A percentile compares a stretch with the other conserved stretches of the same genome.
These are phyloP conservation scores for Jaminaea rosea DNA, from an alignment of 1,284 basidiomycete genomes.

Conservation along the genomic window DNA sequence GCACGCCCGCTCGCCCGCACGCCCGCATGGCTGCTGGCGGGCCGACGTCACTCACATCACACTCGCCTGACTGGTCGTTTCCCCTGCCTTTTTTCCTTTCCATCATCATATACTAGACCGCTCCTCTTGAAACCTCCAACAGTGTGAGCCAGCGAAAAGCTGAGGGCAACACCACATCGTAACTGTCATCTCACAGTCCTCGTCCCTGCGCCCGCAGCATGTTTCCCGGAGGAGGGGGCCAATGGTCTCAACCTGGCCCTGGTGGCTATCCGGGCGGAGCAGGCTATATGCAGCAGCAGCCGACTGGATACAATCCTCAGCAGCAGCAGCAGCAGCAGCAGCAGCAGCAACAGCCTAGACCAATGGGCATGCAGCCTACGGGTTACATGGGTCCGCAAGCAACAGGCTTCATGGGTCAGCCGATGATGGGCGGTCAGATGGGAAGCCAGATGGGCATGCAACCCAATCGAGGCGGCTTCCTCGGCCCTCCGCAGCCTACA, in stretches of 20 bases:
- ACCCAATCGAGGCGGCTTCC: too few relatives aligned
- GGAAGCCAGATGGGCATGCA: not conserved
- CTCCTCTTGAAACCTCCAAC: too few relatives aligned
- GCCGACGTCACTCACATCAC: too few relatives aligned
- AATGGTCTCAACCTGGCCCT: not conserved
- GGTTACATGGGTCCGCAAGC: slow-evolving; percentile 19
- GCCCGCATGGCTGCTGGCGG: too few relatives aligned
- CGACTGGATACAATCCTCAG: slow-evolving; percentile 24
- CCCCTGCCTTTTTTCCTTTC: too few relatives aligned
- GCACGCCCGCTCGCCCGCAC: too few relatives aligned
- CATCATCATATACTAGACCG: too few relatives aligned
- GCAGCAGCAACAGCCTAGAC: slow-evolving; percentile 3
- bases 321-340: not conserved
- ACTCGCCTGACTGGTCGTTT: too few relatives aligned
- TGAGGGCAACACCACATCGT: too few relatives aligned
- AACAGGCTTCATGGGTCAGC: slow-evolving; percentile 7
- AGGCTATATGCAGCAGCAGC: slow-evolving; percentile 24
- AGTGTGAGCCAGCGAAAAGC: too few relatives aligned
- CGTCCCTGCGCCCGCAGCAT: too few relatives aligned
- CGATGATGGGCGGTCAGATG: not conserved
- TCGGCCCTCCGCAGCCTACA: slow-evolving; percentile 21
- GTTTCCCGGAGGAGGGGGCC: not conserved
- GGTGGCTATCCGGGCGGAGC: slow-evolving; percentile 24
- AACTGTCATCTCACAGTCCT: too few relatives aligned
- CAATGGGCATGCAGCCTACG: slow-evolving; percentile 10